Conservation (phyloP, 106 monocot species). For the Dioscorea dumetorum region DNA sequence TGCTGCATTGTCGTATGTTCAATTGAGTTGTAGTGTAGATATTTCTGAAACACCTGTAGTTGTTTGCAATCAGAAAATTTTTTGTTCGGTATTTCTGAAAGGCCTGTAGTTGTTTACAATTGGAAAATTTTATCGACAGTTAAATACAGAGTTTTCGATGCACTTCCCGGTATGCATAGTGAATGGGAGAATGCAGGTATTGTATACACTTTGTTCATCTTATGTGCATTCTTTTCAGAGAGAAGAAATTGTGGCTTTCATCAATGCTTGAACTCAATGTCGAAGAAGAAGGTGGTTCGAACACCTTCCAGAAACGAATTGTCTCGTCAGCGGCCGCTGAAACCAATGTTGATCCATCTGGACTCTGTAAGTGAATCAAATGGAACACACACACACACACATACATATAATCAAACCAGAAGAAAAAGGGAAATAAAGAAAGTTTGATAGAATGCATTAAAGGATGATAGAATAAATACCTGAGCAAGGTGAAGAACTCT, state of each 20-base stretch:
- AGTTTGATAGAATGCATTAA: too few species aligned
- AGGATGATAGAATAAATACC: conserved; percentile 8
- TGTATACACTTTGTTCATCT: conserved; percentile 4
- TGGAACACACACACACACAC: not conserved
- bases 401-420: not conserved
- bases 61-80: not conserved
- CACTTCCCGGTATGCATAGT: not conserved
- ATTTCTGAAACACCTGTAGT: not conserved
- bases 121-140: not conserved
- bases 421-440: not conserved
- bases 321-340: conserved; percentile 46
- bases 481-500: conserved; percentile 40
- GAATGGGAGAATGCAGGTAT: not conserved
- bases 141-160: not conserved
- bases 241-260: conserved; percentile 1
- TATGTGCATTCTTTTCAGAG: conserved; percentile 6
- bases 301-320: conserved; percentile 34
- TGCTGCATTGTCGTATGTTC: not conserved
- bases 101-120: not conserved
- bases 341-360: conserved; percentile 43
- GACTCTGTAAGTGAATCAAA: conserved; percentile 27
- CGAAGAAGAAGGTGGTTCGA: conserved; percentile 6
- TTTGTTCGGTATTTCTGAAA: not conserved
- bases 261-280: not conserved
- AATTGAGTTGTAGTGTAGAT: not conserved